Conservation (phyloP, 1,284 basidiomycete genomes). For the Cystobasidiaceae sp. region DNA sequence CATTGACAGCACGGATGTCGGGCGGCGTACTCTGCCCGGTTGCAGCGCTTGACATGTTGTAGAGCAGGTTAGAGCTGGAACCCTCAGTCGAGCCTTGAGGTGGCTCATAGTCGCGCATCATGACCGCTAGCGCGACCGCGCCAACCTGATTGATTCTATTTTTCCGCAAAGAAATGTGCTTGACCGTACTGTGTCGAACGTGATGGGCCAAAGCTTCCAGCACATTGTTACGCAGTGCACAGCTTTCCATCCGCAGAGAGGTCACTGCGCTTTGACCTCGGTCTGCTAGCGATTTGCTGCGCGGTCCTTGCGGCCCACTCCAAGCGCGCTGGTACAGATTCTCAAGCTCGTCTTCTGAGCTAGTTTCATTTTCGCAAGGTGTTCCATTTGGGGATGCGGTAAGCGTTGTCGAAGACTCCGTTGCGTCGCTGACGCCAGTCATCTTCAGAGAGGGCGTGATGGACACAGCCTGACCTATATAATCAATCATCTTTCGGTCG, state of each 20-base stretch:
- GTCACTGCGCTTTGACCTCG: conserved; percentile 54
- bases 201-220: conserved; percentile 73
- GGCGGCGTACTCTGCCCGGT: conserved; percentile 21
- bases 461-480: conserved; percentile 50
- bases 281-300: not conserved
- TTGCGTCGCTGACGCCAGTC: not conserved
- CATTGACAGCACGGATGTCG: conserved; percentile 28
- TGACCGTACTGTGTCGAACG: conserved; percentile 71
- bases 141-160: conserved; percentile 77
- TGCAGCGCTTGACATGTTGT: conserved; percentile 4
- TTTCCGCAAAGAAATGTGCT: conserved; percentile 77
- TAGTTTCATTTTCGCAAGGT: not conserved
- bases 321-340: not conserved
- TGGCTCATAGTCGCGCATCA: conserved; percentile 91
- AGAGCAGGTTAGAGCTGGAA: conserved; percentile 2
- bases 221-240: conserved; percentile 62
- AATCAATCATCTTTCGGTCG: conserved; percentile 78
- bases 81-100: conserved; percentile 47
- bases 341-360: not conserved
- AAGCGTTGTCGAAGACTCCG: not conserved
- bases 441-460: not conserved
- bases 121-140: conserved; percentile 83
- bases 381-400: not conserved
- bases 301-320: conserved; percentile 47
- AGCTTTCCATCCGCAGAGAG: conserved; percentile 79